A percentile compares a stretch with the other conserved stretches of the same genome.
phyloP scores from a whole-genome alignment of 371 early-diverging fungal genomes.

The Massospora cicadina region DNA sequence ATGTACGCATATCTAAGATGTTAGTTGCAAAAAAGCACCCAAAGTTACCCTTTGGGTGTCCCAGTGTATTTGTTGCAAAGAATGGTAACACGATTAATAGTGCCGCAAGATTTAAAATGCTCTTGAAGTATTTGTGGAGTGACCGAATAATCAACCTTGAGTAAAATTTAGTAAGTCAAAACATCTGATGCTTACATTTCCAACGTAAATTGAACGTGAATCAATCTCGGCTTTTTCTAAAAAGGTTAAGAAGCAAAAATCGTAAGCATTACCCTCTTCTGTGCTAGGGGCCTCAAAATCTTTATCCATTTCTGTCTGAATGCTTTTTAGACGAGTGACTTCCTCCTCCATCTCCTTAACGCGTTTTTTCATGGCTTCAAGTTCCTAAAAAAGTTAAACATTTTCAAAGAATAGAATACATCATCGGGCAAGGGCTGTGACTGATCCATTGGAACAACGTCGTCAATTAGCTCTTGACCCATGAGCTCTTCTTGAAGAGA shows the following conservation, averaged over 20 bases:
- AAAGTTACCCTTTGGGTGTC: constrained; percentile 78
- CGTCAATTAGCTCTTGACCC: neutral
- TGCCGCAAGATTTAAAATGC: constrained; percentile 92
- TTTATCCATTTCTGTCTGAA: neutral
- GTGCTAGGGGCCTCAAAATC: neutral
- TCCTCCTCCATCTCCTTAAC: neutral
- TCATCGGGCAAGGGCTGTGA: neutral
- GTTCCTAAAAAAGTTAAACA: neutral
- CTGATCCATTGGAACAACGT: neutral
- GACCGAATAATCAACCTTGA: constrained; percentile 83
- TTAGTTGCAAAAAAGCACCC: constrained; percentile 6
- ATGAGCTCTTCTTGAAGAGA: neutral
- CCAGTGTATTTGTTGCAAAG: constrained; percentile 87
- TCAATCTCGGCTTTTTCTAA: constrained; percentile 68
- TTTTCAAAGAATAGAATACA: neutral
- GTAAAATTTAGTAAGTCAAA: neutral
- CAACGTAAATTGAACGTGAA: constrained; percentile 83
- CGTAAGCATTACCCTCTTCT: neutral
- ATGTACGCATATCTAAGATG: constrained; percentile 68
- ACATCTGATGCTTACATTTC: constrained; percentile 45
- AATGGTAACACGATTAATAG: constrained; percentile 92
- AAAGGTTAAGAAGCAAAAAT: neutral
- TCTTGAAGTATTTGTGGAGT: constrained; percentile 93
- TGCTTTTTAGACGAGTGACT: neutral
- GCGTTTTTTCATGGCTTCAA: neutral